A percentile compares a stretch with the other conserved stretches of the same genome.
Conservation (phyloP, 2,329 filamentous ascomycete species). For the Aspergillus ustus region DNA sequence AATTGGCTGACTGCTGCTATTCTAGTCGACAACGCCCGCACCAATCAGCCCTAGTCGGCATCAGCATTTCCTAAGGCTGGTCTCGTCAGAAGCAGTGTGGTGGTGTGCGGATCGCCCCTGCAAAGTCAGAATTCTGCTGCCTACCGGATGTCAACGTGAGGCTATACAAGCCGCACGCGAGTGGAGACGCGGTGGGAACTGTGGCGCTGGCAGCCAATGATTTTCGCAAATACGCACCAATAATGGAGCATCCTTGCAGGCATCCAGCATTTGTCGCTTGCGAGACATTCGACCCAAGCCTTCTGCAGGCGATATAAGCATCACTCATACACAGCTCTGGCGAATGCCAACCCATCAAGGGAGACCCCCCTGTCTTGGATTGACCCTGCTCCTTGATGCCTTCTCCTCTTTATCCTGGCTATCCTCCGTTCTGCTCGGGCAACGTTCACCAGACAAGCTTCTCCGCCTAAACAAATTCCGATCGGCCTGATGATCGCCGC, state of each 20-base stretch:
- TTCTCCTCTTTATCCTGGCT: neutral
- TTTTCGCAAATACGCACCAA: neutral
- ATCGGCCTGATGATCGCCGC: constrained; percentile 24
- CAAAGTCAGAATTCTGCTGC: constrained; percentile 7
- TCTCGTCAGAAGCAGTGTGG: neutral
- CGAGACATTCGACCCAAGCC: neutral
- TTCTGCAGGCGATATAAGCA: neutral
- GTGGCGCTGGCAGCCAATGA: constrained; percentile 7
- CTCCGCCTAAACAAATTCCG: neutral
- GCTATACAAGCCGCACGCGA: neutral
- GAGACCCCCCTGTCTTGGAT: neutral
- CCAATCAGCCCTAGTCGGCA: neutral
- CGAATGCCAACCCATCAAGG: neutral
- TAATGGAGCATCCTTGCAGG: constrained; percentile 15
- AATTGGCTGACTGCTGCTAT: neutral
- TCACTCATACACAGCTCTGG: neutral
- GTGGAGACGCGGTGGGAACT: neutral
- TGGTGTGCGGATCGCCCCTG: neutral
- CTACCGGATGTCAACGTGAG: neutral
- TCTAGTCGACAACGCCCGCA: neutral
- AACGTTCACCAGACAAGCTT: neutral
- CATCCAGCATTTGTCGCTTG: constrained; percentile 8
- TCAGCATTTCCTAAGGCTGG: neutral
- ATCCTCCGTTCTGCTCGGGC: neutral
- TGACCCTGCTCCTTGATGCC: neutral